These are phyloP conservation scores for Paecilomyces dactylethromorphus DNA, from an alignment of 2,329 filamentous ascomycete species.

Conservation along the genomic window DNA sequence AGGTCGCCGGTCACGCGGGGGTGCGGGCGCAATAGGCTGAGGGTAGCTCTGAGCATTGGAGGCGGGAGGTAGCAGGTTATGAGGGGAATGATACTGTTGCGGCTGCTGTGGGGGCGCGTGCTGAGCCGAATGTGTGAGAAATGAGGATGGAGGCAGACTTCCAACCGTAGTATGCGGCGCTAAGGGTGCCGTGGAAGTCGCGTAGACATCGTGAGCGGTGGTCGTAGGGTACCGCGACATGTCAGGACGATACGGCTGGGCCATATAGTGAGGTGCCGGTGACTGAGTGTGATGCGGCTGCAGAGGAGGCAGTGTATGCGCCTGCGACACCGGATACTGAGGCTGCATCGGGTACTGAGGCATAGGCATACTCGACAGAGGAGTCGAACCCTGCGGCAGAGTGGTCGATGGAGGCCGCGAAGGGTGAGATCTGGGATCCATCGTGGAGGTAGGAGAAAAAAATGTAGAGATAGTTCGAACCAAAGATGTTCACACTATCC, in stretches of 20 bases:
- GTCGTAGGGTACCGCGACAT: slow-evolving; percentile 37
- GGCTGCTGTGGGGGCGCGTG: slow-evolving; percentile 31
- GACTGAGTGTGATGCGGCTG: slow-evolving; percentile 41
- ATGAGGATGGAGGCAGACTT: slow-evolving; percentile 36
- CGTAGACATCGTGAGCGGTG: slow-evolving; percentile 35
- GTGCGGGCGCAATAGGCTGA: slow-evolving; percentile 69
- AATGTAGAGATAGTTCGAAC: slow-evolving; percentile 10
- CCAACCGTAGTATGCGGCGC: slow-evolving; percentile 36
- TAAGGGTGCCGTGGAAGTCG: slow-evolving; percentile 35
- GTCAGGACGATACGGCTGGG: slow-evolving; percentile 36
- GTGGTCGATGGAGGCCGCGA: slow-evolving; percentile 39
- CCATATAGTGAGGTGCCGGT: slow-evolving; percentile 36
- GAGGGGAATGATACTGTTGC: slow-evolving; percentile 33
- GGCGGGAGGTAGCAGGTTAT: slow-evolving; percentile 58
- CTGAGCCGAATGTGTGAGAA: slow-evolving; percentile 35
- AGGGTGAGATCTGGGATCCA: slow-evolving; percentile 39
- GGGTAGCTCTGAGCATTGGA: slow-evolving; percentile 63
- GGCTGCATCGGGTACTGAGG: slow-evolving; percentile 42
- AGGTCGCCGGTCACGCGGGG: slow-evolving; percentile 43
- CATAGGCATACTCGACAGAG: slow-evolving; percentile 41
- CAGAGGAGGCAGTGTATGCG: slow-evolving; percentile 40
- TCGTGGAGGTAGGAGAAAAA: slow-evolving; percentile 15
- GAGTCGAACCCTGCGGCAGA: slow-evolving; percentile 37
- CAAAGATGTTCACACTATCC: slow-evolving; percentile 19
- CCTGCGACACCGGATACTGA: slow-evolving; percentile 37